Conservation (phyloP, 495 filamentous ascomycete genomes). For the Geopyxis carbonaria region DNA sequence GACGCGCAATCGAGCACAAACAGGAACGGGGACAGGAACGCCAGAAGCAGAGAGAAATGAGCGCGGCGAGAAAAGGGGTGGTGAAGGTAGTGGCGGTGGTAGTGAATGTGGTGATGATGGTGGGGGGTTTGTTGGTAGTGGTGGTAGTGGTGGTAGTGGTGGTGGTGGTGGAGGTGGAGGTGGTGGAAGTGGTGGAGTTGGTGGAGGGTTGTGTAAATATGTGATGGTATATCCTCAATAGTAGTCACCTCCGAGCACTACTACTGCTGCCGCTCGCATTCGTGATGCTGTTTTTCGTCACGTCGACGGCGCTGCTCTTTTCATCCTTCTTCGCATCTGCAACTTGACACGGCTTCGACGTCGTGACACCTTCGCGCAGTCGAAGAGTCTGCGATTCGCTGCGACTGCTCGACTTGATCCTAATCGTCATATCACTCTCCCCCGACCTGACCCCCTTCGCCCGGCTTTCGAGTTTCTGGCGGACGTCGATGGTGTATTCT, state of each 20-base stretch:
- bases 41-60: constrained; percentile 1
- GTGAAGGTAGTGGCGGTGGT: not conserved
- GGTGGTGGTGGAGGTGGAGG: not conserved
- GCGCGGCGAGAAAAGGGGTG: constrained; percentile 6
- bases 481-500: no score
- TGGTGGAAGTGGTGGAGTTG: not conserved
- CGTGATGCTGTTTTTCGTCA: not conserved
- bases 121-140: not conserved
- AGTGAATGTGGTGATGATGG: not conserved
- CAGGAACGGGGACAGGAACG: constrained; percentile 2
- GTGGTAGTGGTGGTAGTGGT: not conserved
- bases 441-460: no score
- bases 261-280: not conserved
- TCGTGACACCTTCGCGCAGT: no score
- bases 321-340: no score
- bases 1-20: constrained; percentile 1
- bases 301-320: no score
- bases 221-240: no score
- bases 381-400: no score
- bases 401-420: no score
- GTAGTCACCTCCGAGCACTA: not conserved
- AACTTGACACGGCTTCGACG: no score
- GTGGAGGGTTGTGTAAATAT: no score
- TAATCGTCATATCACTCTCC: no score
- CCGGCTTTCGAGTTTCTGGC: no score